These are phyloP conservation scores for Rhododendron molle DNA, from an alignment of 148 eudicot genomes.

Conservation along the genomic window DNA sequence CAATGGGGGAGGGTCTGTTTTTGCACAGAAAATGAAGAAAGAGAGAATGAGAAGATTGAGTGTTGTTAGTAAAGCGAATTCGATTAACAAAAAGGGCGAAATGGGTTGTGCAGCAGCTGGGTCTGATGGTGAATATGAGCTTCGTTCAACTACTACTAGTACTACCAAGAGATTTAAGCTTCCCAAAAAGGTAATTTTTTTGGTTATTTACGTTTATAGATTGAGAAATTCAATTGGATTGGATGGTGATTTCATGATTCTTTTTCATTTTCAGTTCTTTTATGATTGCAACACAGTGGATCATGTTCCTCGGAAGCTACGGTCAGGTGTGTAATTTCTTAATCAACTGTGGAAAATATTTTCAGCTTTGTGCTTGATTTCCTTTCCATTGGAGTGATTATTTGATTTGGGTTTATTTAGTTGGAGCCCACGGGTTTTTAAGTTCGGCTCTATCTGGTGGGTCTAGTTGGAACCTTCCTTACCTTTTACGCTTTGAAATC, in stretches of 20 bases:
- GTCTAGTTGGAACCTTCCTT: constrained; percentile 12
- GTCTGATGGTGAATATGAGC: constrained; percentile 26
- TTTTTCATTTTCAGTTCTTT: constrained; percentile 33
- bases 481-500: not conserved
- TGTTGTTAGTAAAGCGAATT: constrained; percentile 17
- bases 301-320: constrained; percentile 59
- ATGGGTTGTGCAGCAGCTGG: constrained; percentile 28
- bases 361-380: constrained; percentile 3
- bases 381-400: not conserved
- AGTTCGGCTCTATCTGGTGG: constrained; percentile 16
- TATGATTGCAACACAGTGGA: constrained; percentile 36
- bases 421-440: constrained; percentile 22
- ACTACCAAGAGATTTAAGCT: constrained; percentile 34
- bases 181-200: constrained; percentile 40
- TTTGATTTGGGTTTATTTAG: constrained; percentile 6
- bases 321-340: constrained; percentile 46
- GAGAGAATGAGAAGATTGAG: constrained; percentile 34
- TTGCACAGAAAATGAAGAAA: constrained; percentile 17
- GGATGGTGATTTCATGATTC: not conserved
- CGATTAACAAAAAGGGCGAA: not conserved
- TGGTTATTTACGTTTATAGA: not conserved
- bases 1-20: not conserved
- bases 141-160: constrained; percentile 14
- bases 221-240: not conserved
- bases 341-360: not conserved